Evolutionary conservation across 2,329 filamentous ascomycete genomes (phyloP).

Genomic region (Bipolaris oryzae): DNA sequence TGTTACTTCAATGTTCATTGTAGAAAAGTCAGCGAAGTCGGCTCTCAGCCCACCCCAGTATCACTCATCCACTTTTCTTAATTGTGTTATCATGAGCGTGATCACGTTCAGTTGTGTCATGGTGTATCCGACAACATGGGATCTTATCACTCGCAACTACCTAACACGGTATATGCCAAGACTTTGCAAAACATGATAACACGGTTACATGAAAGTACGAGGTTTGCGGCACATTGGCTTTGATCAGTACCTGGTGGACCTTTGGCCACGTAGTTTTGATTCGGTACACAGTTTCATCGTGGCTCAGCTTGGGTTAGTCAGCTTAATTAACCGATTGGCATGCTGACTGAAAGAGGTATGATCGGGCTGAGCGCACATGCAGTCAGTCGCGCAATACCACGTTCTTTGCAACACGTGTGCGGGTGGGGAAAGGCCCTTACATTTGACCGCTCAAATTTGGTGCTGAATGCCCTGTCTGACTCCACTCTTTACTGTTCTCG

Average conservation of each 20-base stretch:
- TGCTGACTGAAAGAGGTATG: background rate
- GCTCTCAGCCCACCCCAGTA: background rate
- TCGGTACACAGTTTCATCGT: background rate
- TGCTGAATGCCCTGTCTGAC: background rate
- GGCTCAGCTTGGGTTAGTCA: background rate
- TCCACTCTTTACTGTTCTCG: no score
- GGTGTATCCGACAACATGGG: background rate
- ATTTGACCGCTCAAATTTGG: no score
- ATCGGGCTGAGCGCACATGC: background rate
- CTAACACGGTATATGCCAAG: background rate
- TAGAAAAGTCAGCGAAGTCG: no score
- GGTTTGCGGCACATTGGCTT: conserved; percentile 6
- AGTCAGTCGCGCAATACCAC: background rate
- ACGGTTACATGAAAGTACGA: conserved; percentile 5
- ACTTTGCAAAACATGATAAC: conserved; percentile 8
- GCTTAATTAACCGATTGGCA: background rate
- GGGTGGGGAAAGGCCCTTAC: background rate
- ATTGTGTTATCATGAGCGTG: background rate
- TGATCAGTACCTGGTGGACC: background rate
- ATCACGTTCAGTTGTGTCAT: background rate
- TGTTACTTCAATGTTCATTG: no score
- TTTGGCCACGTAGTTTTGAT: background rate
- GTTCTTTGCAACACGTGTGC: background rate
- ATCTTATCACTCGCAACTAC: background rate
- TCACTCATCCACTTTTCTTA: background rate